A percentile compares a stretch with the other conserved stretches of the same genome.
Evolutionary conservation across 495 filamentous ascomycete genomes (phyloP).

Genomic region (Aspergillus incahuasiensis): DNA sequence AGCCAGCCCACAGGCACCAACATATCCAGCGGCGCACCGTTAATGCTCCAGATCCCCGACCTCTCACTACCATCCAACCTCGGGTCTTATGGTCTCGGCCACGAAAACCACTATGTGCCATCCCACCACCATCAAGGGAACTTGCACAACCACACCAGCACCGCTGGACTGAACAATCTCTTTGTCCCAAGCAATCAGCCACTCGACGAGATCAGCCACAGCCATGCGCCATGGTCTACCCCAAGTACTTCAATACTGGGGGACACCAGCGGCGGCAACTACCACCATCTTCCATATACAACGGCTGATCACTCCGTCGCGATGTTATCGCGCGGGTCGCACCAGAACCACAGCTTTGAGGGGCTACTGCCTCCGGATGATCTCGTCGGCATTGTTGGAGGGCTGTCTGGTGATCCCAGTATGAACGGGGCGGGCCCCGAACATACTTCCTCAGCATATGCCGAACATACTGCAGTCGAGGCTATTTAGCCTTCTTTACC

Average conservation of each 20-base stretch:
- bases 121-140: slow-evolving; percentile 28
- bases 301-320: slow-evolving; percentile 30
- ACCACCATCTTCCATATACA: slow-evolving; percentile 34
- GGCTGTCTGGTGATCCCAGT: slow-evolving; percentile 30
- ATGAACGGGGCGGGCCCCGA: slow-evolving; percentile 41
- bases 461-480: slow-evolving; percentile 33
- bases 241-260: slow-evolving; percentile 31
- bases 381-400: slow-evolving; percentile 40
- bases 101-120: slow-evolving; percentile 36
- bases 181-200: slow-evolving; percentile 32
- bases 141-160: slow-evolving; percentile 36
- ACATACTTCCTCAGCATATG: slow-evolving; percentile 28
- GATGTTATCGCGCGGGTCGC: slow-evolving; percentile 35
- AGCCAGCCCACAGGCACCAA: slow-evolving; percentile 31
- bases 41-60: slow-evolving; percentile 42
- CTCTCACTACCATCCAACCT: slow-evolving; percentile 33
- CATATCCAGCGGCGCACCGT: slow-evolving; percentile 27
- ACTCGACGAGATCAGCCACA: slow-evolving; percentile 36
- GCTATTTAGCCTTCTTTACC: slow-evolving; percentile 20
- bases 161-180: slow-evolving; percentile 31
- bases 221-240: slow-evolving; percentile 33
- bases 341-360: slow-evolving; percentile 35
- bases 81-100: slow-evolving; percentile 29
- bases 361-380: slow-evolving; percentile 36
- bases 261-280: slow-evolving; percentile 30